phyloP scores from a whole-genome alignment of 305 asterid species.

The Lippia alba region DNA sequence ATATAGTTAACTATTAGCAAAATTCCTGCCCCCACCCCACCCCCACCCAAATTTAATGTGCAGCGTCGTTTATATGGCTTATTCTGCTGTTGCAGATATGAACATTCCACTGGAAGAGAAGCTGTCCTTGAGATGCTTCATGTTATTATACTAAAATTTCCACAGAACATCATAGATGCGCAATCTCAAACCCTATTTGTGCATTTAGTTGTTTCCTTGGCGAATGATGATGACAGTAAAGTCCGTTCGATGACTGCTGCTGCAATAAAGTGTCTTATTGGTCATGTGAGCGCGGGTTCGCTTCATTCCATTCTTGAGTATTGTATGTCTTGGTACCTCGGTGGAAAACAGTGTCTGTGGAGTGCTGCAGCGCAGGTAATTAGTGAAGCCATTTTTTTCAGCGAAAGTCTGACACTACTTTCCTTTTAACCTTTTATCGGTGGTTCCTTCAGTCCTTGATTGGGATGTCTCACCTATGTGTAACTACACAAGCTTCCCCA shows the following conservation, averaged over 20 bases:
- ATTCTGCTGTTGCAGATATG: conserved; percentile 58
- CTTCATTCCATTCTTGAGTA: conserved; percentile 63
- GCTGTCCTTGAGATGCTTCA: conserved; percentile 95
- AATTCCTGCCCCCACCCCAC: neutral
- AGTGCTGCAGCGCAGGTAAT: conserved; percentile 94
- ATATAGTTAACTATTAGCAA: conserved; percentile 27
- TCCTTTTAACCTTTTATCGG: neutral
- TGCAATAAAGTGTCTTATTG: conserved; percentile 80
- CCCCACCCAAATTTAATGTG: neutral
- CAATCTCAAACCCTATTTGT: conserved; percentile 74
- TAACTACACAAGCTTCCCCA: no score
- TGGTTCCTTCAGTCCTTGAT: neutral
- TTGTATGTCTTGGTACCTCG: conserved; percentile 81
- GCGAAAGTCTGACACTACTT: neutral
- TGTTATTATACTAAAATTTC: conserved; percentile 81
- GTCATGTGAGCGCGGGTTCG: conserved; percentile 58
- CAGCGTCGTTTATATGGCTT: conserved; percentile 19
- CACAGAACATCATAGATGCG: conserved; percentile 53
- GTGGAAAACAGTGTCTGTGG: conserved; percentile 67
- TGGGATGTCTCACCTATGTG: neutral
- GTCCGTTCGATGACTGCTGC: conserved; percentile 89
- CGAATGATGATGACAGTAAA: conserved; percentile 80
- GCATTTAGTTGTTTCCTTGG: conserved; percentile 76
- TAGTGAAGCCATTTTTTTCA: neutral
- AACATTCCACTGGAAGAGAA: conserved; percentile 91